A percentile compares a stretch with the other conserved stretches of the same genome.
These are phyloP conservation scores for Linaria vulgaris DNA, from an alignment of 257 asterid genomes.

Conservation along the genomic window DNA sequence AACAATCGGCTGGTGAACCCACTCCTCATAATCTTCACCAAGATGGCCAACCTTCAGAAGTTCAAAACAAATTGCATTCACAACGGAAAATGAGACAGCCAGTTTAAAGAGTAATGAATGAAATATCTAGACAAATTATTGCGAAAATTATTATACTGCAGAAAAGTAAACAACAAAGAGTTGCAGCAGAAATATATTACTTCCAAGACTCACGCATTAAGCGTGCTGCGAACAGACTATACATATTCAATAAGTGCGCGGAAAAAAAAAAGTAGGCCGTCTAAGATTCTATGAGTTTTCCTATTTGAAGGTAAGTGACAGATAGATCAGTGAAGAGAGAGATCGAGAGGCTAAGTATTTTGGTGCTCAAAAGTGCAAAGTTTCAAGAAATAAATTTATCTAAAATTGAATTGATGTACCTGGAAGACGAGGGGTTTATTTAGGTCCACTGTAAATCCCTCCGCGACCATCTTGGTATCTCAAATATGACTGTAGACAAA, in stretches of 20 bases:
- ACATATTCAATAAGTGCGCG: neutral
- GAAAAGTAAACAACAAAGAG: neutral
- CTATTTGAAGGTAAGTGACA: neutral
- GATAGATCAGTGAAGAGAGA: too few relatives aligned
- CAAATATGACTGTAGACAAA: neutral
- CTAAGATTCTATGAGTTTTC: neutral
- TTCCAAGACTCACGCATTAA: neutral
- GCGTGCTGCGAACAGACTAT: neutral
- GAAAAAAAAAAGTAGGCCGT: neutral
- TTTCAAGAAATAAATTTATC: neutral
- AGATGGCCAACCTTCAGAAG: constrained; percentile 84
- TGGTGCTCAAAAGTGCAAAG: neutral
- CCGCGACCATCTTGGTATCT: constrained; percentile 54
- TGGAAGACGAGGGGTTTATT: constrained; percentile 70
- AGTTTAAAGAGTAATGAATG: neutral
- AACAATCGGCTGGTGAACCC: constrained; percentile 92
- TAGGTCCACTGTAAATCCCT: constrained; percentile 60
- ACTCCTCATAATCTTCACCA: constrained; percentile 80
- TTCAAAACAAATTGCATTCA: neutral
- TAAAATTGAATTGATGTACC: constrained; percentile 32
- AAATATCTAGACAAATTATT: too few relatives aligned
- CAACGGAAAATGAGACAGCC: neutral
- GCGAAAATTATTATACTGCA: neutral
- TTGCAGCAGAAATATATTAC: neutral
- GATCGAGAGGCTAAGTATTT: neutral